Evolutionary conservation across 2,329 filamentous ascomycete species (phyloP), one percentile per base, ranked within the genome.

Genomic region (Cercospora zeae-maydis): DNA sequence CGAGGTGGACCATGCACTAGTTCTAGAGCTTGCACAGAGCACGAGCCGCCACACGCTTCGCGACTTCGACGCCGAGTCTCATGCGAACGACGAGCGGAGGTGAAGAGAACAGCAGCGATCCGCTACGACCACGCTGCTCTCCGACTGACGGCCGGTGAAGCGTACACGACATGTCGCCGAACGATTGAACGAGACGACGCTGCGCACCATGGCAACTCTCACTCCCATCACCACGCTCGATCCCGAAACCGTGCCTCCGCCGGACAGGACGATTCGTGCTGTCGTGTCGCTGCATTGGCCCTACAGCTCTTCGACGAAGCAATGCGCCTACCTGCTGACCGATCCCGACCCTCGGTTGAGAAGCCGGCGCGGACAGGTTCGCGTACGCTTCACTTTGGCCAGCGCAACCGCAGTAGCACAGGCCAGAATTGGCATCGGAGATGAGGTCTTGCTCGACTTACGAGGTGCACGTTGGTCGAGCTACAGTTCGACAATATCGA

Each of bases 241-340:
- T 27, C 69, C 72, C n/a, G 59, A 63, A n/a, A 59, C 63, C 16
- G 21, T 65, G 16, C 69, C 70, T 21, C 70, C 69, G 6, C 24
- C 60, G 9, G 62, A 69, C 58, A 71, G 73, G 45, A 66, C 70
- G 4, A 74, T 96, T 33, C 83, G 85, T 62, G 92, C 90, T 39
- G 81, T 90, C 14, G 86, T 97, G 21, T 93, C 92, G 8, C 86
- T 98, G 36, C 87, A 91, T 62, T 98, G 93, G 93, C 93, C 93
- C 0, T 97, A 91, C 76, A 96, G 90, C 67, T 89, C 89, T 21
- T 86, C 91, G 27, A 89, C 84, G 31, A 85, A 84, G 58, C 87
- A 87, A 39, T 84, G 92, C 68, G 88, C 91, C 27, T 87, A 97
- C 56, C 84, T 96, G 19, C 84, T 98, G 34, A 90, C 90, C 51